Percentiles rank a stretch among this genome's conserved stretches.
Evolutionary conservation across 1,284 basidiomycete species (phyloP).

Genomic region (Butyriboletus appendiculatus): DNA sequence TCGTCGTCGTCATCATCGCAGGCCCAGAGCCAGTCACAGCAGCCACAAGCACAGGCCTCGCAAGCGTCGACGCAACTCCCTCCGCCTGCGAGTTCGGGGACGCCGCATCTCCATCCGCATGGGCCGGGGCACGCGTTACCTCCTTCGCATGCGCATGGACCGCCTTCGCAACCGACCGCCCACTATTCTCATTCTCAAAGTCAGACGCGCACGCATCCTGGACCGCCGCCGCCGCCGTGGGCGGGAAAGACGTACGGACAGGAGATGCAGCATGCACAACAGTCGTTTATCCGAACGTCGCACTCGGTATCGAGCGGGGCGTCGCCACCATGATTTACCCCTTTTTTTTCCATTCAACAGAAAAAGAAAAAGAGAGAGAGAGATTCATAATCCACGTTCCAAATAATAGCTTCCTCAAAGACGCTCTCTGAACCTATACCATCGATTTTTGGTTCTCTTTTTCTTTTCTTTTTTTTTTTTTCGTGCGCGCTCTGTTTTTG

Average conservation of each 20-base stretch:
- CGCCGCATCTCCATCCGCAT: constrained; percentile 22
- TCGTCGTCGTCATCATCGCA: constrained; percentile 1
- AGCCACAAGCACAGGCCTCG: not conserved
- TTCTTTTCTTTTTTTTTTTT: not conserved
- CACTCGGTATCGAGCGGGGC: constrained; percentile 45
- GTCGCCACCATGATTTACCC: constrained; percentile 32
- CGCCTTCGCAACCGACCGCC: constrained; percentile 6
- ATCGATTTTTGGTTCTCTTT: too few relatives aligned
- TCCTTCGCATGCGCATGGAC: constrained; percentile 13
- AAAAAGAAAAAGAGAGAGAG: not conserved
- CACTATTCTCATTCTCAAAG: constrained; percentile 17
- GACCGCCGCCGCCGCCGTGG: constrained; percentile 48
- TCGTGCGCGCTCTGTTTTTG: not conserved
- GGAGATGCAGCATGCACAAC: constrained; percentile 46
- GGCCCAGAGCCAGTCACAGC: constrained; percentile 14
- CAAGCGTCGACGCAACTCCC: constrained; percentile 14
- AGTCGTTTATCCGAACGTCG: constrained; percentile 59
- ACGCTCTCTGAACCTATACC: not conserved
- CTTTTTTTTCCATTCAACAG: not conserved
- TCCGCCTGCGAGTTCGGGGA: constrained; percentile 13
- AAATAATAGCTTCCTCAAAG: not conserved
- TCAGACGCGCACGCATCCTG: constrained; percentile 17
- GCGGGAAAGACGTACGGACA: constrained; percentile 43
- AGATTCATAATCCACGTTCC: not conserved
- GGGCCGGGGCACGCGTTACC: constrained; percentile 14